These are phyloP conservation scores for Malassezia furfur DNA, from an alignment of 1,284 basidiomycete genomes.

Conservation along the genomic window DNA sequence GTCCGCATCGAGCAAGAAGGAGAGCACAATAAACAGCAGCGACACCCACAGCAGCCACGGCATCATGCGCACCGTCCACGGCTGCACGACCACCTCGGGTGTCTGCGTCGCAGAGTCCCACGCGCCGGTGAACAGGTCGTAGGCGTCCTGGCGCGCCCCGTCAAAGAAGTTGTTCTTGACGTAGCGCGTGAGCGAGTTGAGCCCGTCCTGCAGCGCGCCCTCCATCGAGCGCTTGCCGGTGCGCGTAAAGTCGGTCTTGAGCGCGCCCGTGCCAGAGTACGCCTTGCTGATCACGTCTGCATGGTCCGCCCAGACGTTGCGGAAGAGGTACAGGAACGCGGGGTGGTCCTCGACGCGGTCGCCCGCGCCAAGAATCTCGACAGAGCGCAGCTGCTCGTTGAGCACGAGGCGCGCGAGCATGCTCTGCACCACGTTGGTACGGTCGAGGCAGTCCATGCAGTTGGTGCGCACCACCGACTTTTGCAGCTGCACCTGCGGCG, in stretches of 20 bases:
- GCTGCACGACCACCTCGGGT: constrained; percentile 67
- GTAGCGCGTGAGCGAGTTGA: constrained; percentile 78
- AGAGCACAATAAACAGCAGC: constrained; percentile 53
- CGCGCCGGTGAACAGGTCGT: constrained; percentile 78
- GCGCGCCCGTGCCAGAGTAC: constrained; percentile 86
- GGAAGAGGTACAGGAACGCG: constrained; percentile 60
- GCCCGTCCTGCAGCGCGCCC: constrained; percentile 73
- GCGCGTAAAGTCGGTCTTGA: constrained; percentile 89
- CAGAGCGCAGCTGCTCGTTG: constrained; percentile 64
- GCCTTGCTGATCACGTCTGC: constrained; percentile 82
- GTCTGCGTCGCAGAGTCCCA: constrained; percentile 63
- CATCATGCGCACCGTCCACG: constrained; percentile 70
- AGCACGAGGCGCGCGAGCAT: constrained; percentile 39
- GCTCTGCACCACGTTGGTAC: constrained; percentile 86
- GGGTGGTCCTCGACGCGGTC: constrained; percentile 36
- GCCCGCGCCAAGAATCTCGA: constrained; percentile 30
- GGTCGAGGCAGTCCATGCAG: constrained; percentile 75
- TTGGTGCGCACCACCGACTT: constrained; percentile 52
- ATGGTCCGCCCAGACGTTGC: constrained; percentile 96
- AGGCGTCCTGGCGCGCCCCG: constrained; percentile 64
- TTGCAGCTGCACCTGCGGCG: constrained; percentile 37
- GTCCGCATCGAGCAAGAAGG: constrained; percentile 25
- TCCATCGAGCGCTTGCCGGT: constrained; percentile 76
- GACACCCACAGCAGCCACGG: constrained; percentile 74
- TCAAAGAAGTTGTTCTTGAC: constrained; percentile 96